These are phyloP conservation scores for Beauveria australis DNA, from an alignment of 2,329 filamentous ascomycete species.

Conservation along the genomic window DNA sequence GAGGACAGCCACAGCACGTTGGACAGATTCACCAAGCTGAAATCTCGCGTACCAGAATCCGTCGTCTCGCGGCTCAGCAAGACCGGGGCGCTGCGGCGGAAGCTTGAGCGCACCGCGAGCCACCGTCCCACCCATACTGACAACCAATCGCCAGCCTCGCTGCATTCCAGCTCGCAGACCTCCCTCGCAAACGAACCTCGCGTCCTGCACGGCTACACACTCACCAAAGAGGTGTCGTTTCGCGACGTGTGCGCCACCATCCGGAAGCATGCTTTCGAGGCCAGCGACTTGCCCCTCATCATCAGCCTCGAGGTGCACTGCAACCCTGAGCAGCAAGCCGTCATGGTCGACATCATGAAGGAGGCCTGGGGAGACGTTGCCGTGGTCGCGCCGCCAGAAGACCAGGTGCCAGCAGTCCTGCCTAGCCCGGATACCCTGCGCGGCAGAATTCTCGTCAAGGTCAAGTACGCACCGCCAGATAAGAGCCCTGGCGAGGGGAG, in stretches of 20 bases:
- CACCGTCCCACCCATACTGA: conserved; percentile 17
- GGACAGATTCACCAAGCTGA: conserved; percentile 57
- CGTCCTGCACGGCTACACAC: conserved; percentile 80
- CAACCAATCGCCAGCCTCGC: not conserved
- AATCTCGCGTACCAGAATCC: conserved; percentile 42
- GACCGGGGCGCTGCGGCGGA: conserved; percentile 36
- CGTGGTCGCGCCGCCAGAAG: conserved; percentile 48
- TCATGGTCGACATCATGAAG: conserved; percentile 89
- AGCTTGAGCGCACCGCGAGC: conserved; percentile 27
- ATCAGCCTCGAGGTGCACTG: conserved; percentile 93
- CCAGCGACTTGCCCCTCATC: conserved; percentile 75
- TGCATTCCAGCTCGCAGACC: conserved; percentile 12
- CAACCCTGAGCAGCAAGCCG: conserved; percentile 67
- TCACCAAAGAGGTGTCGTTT: conserved; percentile 84
- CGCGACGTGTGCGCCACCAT: conserved; percentile 78
- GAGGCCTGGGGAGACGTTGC: conserved; percentile 66
- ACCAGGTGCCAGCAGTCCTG: conserved; percentile 39
- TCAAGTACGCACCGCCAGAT: conserved; percentile 55
- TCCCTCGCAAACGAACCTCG: conserved; percentile 53
- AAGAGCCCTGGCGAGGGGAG: conserved; percentile 19
- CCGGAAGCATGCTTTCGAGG: conserved; percentile 66
- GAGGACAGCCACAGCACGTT: conserved; percentile 54
- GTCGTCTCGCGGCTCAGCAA: conserved; percentile 39
- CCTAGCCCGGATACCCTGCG: conserved; percentile 63
- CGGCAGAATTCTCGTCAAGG: conserved; percentile 77